Evolutionary conservation across 2,329 filamentous ascomycete species (phyloP).

Genomic region (Alternaria consortialis): DNA sequence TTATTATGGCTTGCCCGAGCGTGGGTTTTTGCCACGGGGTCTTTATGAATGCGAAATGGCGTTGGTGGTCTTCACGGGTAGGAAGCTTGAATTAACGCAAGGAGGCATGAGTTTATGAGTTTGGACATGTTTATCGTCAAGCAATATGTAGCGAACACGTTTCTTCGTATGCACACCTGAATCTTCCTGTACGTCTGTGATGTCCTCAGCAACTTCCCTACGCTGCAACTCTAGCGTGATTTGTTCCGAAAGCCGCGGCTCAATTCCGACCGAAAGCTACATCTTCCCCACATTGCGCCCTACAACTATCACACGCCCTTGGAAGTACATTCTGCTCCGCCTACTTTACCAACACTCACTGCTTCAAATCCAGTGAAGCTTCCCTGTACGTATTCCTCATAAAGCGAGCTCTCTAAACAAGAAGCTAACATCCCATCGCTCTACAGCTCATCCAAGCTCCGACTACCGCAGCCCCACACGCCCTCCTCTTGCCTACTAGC

Average conservation of each 20-base stretch:
- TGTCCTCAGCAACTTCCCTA: not conserved
- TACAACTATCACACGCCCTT: slow-evolving; percentile 8
- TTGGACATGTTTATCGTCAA: slow-evolving; percentile 21
- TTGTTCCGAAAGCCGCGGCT: slow-evolving; percentile 16
- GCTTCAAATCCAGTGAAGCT: not conserved
- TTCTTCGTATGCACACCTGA: not conserved
- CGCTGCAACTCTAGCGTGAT: not conserved
- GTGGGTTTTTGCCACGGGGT: slow-evolving; percentile 2
- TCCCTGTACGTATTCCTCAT: not conserved
- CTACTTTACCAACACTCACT: not conserved
- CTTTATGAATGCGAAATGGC: slow-evolving; percentile 18
- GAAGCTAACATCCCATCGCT: not conserved
- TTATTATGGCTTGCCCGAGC: not conserved
- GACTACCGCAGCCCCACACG: not conserved
- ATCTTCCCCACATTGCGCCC: slow-evolving; percentile 16
- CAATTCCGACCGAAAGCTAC: slow-evolving; percentile 18
- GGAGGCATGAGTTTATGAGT: slow-evolving; percentile 37
- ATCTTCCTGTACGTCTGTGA: not conserved
- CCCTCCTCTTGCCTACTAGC: not conserved
- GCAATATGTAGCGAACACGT: slow-evolving; percentile 12
- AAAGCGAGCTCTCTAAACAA: not conserved
- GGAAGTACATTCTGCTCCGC: not conserved
- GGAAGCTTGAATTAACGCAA: slow-evolving; percentile 17
- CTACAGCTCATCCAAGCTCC: not conserved
- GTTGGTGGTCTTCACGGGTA: slow-evolving; percentile 21